Evolutionary conservation across 1,284 basidiomycete species (phyloP), one percentile per base, ranked within the genome.

Genomic region (Porodaedalea pini): DNA sequence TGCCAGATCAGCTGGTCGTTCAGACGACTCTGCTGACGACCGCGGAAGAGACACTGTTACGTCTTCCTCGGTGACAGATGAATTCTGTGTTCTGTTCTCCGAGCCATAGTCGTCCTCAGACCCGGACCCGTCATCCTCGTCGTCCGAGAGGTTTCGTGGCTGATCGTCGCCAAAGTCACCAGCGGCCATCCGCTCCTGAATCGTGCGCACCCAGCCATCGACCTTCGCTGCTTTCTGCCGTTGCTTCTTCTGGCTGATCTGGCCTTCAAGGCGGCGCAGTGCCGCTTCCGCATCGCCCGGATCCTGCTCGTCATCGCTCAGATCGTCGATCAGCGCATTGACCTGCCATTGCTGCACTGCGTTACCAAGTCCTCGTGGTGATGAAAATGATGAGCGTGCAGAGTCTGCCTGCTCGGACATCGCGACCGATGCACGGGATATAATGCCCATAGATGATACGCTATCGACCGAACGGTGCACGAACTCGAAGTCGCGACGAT

Each of bases 251-350:
- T 79, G 80, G 68, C 89, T 90, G 58, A 94, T 89, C 67, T 92
- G 84, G 0, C 92, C 92, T 69, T 94, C 91, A 48, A 94, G 76
- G 8, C 87, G 76, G 39, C 79, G 77, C 59, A 94, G 68, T 4
- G 92, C 92, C 6, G 85, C 87, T 51, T 92, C 90, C 15, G 90
- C 86, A 64, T 89, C 91, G 0, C 90, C 90, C 2, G 70, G 65
- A 29, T 73, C 78, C 58, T 85, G 87, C 21, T 81, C 88, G 6
- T 90, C 82, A 57, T 90, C 85, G 62, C 83, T 88, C 55, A 92
- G 69, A 19, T 86, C 87, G 60, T 91, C 87, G 25, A 89, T 77
- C 32, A 92, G 74, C 29, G 89, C 88, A 63, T 88, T 86, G 65
- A 91, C 73, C 64, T 91, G 89, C 90, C 90, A 92, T 52, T 82